Percentiles rank a stretch among this genome's conserved stretches.
phyloP scores from a whole-genome alignment of 208 protist genomes.

The Angomonas ambiguus region DNA sequence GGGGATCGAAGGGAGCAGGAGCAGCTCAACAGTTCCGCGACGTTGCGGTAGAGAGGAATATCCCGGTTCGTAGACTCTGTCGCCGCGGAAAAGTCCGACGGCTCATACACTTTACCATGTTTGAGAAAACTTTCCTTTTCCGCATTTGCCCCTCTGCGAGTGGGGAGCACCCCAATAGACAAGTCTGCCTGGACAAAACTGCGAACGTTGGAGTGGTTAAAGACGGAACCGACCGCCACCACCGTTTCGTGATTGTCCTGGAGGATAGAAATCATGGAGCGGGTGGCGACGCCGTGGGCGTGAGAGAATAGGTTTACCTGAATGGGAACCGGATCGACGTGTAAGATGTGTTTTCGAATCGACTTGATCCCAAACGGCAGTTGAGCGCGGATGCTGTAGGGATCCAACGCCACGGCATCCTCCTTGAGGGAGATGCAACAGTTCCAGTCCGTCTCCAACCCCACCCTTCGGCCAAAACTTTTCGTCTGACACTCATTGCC shows the following conservation, averaged over 20 bases:
- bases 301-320: constrained; percentile 94
- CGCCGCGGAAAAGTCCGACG: constrained; percentile 55
- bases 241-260: constrained; percentile 94
- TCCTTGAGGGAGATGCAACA: constrained; percentile 92
- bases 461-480: constrained; percentile 87
- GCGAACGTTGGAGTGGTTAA: constrained; percentile 90
- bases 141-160: constrained; percentile 52
- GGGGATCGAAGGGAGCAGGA: constrained; percentile 72
- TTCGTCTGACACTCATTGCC: constrained; percentile 86
- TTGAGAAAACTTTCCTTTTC: constrained; percentile 62
- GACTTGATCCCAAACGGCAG: constrained; percentile 92
- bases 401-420: constrained; percentile 76
- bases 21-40: constrained; percentile 82
- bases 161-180: constrained; percentile 84
- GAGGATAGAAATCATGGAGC: constrained; percentile 90
- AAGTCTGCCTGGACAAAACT: constrained; percentile 92
- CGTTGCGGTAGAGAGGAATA: constrained; percentile 73
- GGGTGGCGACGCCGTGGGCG: constrained; percentile 70
- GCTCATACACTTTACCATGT: constrained; percentile 56
- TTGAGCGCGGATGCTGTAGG: constrained; percentile 86
- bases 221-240: constrained; percentile 85
- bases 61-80: constrained; percentile 58
- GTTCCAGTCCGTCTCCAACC: constrained; percentile 95
- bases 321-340: constrained; percentile 93
- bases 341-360: constrained; percentile 90